phyloP scores from a whole-genome alignment of 2,329 filamentous ascomycete species.

The Colletotrichum gloeosporioides region DNA sequence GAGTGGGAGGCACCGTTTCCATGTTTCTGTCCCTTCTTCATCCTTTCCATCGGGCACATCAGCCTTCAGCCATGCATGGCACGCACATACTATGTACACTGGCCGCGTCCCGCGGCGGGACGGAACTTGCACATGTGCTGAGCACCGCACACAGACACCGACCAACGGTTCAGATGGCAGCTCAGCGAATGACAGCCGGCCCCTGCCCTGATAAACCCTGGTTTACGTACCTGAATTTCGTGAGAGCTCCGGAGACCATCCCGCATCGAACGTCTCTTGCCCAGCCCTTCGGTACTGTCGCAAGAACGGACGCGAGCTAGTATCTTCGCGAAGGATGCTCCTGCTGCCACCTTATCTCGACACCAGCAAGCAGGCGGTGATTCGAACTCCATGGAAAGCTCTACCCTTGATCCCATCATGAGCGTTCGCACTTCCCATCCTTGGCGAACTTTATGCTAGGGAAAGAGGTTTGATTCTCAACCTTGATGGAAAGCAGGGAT shows the following conservation, averaged over 20 bases:
- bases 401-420: not conserved
- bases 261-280: not conserved
- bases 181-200: slow-evolving; percentile 23
- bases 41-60: not conserved
- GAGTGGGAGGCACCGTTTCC: not conserved
- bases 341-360: not conserved
- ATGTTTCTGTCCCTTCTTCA: not conserved
- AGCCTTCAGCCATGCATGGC: not conserved
- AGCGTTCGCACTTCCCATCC: not conserved
- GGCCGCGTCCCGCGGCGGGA: not conserved
- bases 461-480: not conserved
- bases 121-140: not conserved
- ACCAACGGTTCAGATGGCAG: slow-evolving; percentile 20
- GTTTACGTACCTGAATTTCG: slow-evolving; percentile 44
- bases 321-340: not conserved
- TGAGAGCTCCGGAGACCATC: slow-evolving; percentile 23
- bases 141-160: not conserved
- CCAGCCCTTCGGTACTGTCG: not conserved
- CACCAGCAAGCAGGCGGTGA: not conserved
- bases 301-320: not conserved
- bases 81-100: not conserved
- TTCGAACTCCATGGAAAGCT: not conserved
- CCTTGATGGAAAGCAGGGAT: not conserved
- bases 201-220: slow-evolving; percentile 6
- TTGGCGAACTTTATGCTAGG: not conserved